Base-by-base conservation (phyloP, 1,284 basidiomycete genomes). In the Leccinum insolens region DNA sequence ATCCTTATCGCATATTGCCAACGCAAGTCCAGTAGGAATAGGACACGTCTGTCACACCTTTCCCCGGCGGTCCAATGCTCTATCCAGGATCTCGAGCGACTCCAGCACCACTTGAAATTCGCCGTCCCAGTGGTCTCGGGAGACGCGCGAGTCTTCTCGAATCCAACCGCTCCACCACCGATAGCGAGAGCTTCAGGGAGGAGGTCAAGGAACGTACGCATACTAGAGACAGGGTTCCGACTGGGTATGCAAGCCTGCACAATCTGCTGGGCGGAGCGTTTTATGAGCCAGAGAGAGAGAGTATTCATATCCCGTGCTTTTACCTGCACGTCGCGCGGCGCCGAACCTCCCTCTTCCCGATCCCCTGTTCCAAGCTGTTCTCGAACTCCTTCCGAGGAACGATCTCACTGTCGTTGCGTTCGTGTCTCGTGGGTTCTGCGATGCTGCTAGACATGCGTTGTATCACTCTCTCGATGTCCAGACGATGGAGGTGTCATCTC, bases 101-200 rank as follows among this genome's bases (percentile, higher is more conserved):
- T 69, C 73, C 1, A 75, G 1, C 55, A 17, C 70, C 4, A 61
- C 25, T 79, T 2, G 76, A 77, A 65, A 77, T 77, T 34, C 76
- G 76, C 41, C 72, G 77, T 15, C 76, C 76, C 17, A 77, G 78
- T n/a, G 76, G 76, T 39, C 59, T 77, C 7, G 76, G 76, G 34
- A 67, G 78, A 60, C 74, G 78, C 7, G 76, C 76, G 4, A 79
- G 75, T 52, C 57, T 76, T 20, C 49, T 78, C 20, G 77, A 65
- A 60, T 73, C 74, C 31, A 28, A 17, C 6, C 64, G 66, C 41
- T 71, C 76, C 4, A 3, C 64, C 25, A 20, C 59, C 4, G 65
- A 65, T 55, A 72, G 61, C 37, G 76, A 72, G 15, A 64, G 64
- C 28, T 66, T 52, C 11, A 72, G 39, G 52, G 61, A 49, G 44